Conservation (phyloP, 768 basidiomycete species). For the Kwoniella heveanensis region DNA sequence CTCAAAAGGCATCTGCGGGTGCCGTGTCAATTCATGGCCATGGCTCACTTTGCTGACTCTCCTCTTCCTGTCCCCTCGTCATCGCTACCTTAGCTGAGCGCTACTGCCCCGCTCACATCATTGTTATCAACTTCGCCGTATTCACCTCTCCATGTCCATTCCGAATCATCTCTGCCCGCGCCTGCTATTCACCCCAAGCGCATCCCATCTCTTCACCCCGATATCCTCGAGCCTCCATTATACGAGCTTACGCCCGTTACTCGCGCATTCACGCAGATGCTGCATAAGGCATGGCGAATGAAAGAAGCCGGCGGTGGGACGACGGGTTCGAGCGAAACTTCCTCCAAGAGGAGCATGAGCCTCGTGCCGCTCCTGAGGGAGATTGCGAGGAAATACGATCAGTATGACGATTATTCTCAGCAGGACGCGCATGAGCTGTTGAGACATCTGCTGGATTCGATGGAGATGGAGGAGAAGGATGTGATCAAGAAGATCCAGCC, state of each 20-base stretch:
- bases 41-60: background rate
- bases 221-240: constrained; percentile 49
- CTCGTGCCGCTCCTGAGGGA: constrained; percentile 61
- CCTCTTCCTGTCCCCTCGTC: background rate
- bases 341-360: constrained; percentile 40
- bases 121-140: constrained; percentile 50
- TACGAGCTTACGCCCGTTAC: constrained; percentile 52
- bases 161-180: constrained; percentile 33
- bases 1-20: too few species aligned
- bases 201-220: constrained; percentile 48
- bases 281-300: constrained; percentile 51
- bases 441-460: constrained; percentile 82
- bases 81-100: constrained; percentile 63
- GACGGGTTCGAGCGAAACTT: constrained; percentile 31
- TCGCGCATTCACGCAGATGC: constrained; percentile 44
- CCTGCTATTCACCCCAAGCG: constrained; percentile 30
- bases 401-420: constrained; percentile 91
- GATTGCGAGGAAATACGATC: constrained; percentile 83
- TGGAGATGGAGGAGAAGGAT: constrained; percentile 93
- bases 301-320: constrained; percentile 53
- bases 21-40: background rate
- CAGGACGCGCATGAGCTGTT: constrained; percentile 96
- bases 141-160: constrained; percentile 58
- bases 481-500: constrained; percentile 57
- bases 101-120: constrained; percentile 42